Evolutionary conservation across 75 land plant species (phyloP), one percentile per base, ranked within the genome.

Genomic region (Cupressus sempervirens): DNA sequence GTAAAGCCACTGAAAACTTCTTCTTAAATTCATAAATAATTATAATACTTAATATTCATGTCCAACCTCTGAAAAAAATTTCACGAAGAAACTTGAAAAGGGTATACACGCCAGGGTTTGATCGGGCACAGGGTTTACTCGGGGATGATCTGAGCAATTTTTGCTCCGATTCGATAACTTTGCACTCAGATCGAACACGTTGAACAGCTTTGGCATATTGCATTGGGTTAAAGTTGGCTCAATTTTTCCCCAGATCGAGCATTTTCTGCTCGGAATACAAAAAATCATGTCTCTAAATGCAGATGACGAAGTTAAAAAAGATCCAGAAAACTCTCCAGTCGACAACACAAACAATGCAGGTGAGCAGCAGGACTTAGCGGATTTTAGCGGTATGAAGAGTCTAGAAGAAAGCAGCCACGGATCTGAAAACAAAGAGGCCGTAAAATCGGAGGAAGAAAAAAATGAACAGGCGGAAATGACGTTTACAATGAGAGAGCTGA

Each of bases 401-500:
- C 35, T 3, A 32, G 74, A 70, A 13, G 74, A 70, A 70, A 70
- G 14, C 32, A 70, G 35, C 36, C n/a, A 70, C 35, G 35, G 74
- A 70, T 70, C 74, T 32, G 35, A 29, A 70, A 70, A 70, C 2
- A 32, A 30, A 70, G 35, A 70, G 74, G 36, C 11, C 11, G 74
- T 2, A 43, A 26, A 43, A 43, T 40, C 12, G 7, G 43, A 77
- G 0, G 45, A 77, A 40, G 80, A 40, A 18, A 26, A 77, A 12
- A 16, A 77, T 20, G 29, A 41, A 3, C 46, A 77, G 43, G 43
- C 46, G 26, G 38, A 77, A 7, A 77, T 41, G 23, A 38, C 46
- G 1, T 77, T 77, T 77, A 77, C 80, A 41, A 77, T 77, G 80
- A n/a, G 48, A 29, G 80, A 77, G 80, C 80, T 77, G 45, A 77